A percentile compares a stretch with the other conserved stretches of the same genome.
Conservation (phyloP, 2,329 filamentous ascomycete species). For the Diaporthe humulicola region DNA sequence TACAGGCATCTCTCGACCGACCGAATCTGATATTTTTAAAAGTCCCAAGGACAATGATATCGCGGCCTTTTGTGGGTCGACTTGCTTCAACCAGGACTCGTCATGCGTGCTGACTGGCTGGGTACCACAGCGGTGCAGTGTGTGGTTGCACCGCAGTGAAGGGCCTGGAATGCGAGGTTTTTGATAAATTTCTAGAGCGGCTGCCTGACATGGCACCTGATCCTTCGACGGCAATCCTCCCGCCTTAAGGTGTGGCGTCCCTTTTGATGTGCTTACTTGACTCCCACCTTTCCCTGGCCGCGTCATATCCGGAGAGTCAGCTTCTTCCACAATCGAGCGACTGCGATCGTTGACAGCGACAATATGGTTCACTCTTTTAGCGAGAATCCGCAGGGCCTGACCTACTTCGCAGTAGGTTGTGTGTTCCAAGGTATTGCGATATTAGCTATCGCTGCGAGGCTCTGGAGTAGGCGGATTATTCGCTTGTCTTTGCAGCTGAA, state of each 20-base stretch:
- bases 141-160: constrained; percentile 10
- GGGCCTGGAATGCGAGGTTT: constrained; percentile 1
- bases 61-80: too few species aligned
- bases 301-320: constrained; percentile 3
- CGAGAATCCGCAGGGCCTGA: constrained; percentile 4
- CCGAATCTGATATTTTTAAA: not conserved
- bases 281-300: constrained; percentile 5
- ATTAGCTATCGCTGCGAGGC: constrained; percentile 5
- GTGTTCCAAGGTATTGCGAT: constrained; percentile 11
- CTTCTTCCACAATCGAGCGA: constrained; percentile 5
- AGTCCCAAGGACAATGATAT: not conserved
- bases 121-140: not conserved
- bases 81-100: not conserved
- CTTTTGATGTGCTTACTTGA: constrained; percentile 3
- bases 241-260: constrained; percentile 16
- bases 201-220: constrained; percentile 7
- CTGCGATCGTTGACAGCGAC: constrained; percentile 17
- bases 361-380: constrained; percentile 7
- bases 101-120: not conserved
- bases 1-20: not conserved
- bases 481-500: constrained; percentile 9
- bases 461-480: constrained; percentile 12
- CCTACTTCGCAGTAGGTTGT: constrained; percentile 18
- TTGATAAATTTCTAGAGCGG: not conserved
- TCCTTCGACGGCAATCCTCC: constrained; percentile 9